phyloP scores from a whole-genome alignment of 2,329 filamentous ascomycete species.

The Sporothrix euskadiensis region DNA sequence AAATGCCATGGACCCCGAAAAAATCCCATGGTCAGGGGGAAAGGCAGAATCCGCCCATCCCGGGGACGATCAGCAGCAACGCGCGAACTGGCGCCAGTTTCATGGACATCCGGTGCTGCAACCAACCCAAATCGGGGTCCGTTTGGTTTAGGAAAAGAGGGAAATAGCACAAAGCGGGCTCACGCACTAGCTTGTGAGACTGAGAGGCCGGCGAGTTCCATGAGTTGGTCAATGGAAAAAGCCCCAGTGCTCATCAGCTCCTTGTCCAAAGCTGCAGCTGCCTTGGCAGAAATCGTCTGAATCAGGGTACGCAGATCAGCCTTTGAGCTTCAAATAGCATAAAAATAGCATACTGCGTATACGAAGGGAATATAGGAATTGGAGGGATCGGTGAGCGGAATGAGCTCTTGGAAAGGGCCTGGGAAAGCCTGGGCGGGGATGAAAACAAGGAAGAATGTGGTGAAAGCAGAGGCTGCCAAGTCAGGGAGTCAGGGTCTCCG shows the following conservation, averaged over 20 bases:
- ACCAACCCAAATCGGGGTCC: neutral
- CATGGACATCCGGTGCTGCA: neutral
- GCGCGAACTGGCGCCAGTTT: neutral
- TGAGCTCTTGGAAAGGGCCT: neutral
- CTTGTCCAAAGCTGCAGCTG: constrained; percentile 83
- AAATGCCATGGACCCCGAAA: neutral
- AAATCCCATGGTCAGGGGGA: neutral
- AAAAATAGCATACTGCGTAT: neutral
- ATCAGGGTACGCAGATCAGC: neutral
- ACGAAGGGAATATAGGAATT: no score
- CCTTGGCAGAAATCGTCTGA: constrained; percentile 83
- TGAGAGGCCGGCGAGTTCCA: constrained; percentile 92
- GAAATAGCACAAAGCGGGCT: neutral
- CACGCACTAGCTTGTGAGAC: constrained; percentile 81
- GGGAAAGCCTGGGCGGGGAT: neutral
- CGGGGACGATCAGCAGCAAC: neutral
- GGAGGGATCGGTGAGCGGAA: neutral
- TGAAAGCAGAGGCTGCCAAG: neutral
- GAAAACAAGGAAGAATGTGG: neutral
- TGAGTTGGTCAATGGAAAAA: constrained; percentile 93
- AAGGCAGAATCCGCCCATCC: neutral
- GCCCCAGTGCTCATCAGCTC: constrained; percentile 88
- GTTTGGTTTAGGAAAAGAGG: neutral
- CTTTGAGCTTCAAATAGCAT: no score
- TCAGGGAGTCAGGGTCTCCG: neutral